These are phyloP conservation scores for Beauveria rudraprayagi DNA, from an alignment of 2,329 filamentous ascomycete species.

Conservation along the genomic window DNA sequence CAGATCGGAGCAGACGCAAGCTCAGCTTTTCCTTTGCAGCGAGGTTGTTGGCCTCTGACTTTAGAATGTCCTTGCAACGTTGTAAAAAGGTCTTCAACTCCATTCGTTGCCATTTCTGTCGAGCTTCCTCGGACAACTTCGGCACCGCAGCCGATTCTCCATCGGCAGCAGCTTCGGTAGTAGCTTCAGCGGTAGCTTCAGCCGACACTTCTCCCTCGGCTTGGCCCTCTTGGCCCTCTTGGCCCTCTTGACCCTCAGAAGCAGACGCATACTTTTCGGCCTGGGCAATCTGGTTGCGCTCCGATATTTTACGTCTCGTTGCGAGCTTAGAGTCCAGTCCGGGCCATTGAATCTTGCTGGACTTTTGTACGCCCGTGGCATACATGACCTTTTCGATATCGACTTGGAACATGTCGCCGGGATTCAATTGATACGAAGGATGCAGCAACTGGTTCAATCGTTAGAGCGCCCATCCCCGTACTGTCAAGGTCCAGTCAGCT, in stretches of 20 bases:
- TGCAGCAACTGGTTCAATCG: slow-evolving; percentile 63
- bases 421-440: slow-evolving; percentile 89
- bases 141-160: slow-evolving; percentile 13
- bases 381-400: slow-evolving; percentile 81
- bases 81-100: background rate
- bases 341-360: slow-evolving; percentile 20
- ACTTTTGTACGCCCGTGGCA: slow-evolving; percentile 71
- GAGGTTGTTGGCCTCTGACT: slow-evolving; percentile 7
- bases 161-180: slow-evolving; percentile 12
- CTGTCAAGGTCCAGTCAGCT: too few relatives aligned
- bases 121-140: background rate
- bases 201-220: background rate
- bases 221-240: background rate
- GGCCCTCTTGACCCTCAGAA: background rate
- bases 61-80: slow-evolving; percentile 12
- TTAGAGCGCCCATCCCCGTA: background rate
- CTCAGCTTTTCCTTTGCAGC: slow-evolving; percentile 67
- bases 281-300: slow-evolving; percentile 8
- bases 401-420: slow-evolving; percentile 97
- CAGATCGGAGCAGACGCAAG: slow-evolving; percentile 62
- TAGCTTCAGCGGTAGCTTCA: slow-evolving; percentile 10
- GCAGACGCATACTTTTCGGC: slow-evolving; percentile 12
- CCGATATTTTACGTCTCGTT: slow-evolving; percentile 20
- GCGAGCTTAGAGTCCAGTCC: slow-evolving; percentile 20
- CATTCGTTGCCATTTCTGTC: background rate